A percentile compares a stretch with the other conserved stretches of the same genome.
phyloP scores from a whole-genome alignment of 352 stramenopile genomes.

The Phytopythium cucurbitacearum region DNA sequence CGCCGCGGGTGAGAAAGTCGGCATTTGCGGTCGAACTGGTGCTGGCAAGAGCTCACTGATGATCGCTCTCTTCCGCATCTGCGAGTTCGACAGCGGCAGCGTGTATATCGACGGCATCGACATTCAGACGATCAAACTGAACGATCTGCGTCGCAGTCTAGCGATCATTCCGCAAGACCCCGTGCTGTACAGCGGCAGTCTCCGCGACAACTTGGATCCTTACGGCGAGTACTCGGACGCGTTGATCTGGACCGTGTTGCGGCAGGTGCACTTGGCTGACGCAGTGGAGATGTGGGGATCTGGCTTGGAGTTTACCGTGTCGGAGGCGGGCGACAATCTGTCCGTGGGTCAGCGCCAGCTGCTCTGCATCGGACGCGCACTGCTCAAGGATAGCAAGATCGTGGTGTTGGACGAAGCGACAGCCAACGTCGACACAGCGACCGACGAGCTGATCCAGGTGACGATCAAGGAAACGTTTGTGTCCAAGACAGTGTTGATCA shows the following conservation, averaged over 20 bases:
- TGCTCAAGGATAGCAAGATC: slow-evolving; percentile 85
- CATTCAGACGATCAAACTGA: slow-evolving; percentile 32
- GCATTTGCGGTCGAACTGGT: slow-evolving; percentile 48
- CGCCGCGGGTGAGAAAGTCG: slow-evolving; percentile 28
- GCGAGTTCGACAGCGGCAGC: slow-evolving; percentile 44
- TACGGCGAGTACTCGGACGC: slow-evolving; percentile 65
- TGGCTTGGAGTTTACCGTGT: slow-evolving; percentile 80
- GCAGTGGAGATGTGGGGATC: slow-evolving; percentile 48
- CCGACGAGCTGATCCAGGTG: slow-evolving; percentile 61
- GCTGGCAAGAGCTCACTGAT: slow-evolving; percentile 40
- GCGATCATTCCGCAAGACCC: slow-evolving; percentile 73
- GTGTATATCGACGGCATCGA: slow-evolving; percentile 86
- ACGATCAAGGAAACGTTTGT: slow-evolving; percentile 61
- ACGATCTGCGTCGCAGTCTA: slow-evolving; percentile 26
- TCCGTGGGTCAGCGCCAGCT: slow-evolving; percentile 93
- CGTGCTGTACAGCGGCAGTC: slow-evolving; percentile 84
- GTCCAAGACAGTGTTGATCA: slow-evolving; percentile 89
- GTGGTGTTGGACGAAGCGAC: slow-evolving; percentile 96
- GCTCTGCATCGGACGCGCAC: slow-evolving; percentile 91
- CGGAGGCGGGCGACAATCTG: slow-evolving; percentile 92
- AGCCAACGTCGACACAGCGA: slow-evolving; percentile 80
- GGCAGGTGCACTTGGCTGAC: slow-evolving; percentile 41
- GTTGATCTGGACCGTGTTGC: slow-evolving; percentile 30
- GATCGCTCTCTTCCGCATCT: slow-evolving; percentile 35
- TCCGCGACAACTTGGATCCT: slow-evolving; percentile 89